A percentile compares a stretch with the other conserved stretches of the same genome.
These are phyloP conservation scores for Delonix regia DNA, from an alignment of 306 rosid species.

Conservation along the genomic window DNA sequence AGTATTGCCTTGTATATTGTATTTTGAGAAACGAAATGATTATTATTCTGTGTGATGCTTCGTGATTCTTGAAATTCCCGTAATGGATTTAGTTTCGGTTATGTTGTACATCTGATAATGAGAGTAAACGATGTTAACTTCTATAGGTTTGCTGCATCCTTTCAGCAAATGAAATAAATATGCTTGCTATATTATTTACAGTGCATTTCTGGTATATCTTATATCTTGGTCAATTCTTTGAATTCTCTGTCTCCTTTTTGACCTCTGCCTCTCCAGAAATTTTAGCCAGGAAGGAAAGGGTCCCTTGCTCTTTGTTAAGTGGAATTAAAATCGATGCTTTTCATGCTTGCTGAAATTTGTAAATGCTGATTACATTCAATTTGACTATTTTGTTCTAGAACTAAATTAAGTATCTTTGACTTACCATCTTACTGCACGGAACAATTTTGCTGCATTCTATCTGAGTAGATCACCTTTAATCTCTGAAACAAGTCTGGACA, in stretches of 20 bases:
- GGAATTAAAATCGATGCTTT: neutral
- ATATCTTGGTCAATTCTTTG: neutral
- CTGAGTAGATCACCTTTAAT: neutral
- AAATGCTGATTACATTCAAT: constrained; percentile 19
- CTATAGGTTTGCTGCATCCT: neutral
- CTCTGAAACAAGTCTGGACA: neutral
- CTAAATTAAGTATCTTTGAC: neutral
- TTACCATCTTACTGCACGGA: neutral
- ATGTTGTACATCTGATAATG: neutral
- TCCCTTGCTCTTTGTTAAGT: neutral
- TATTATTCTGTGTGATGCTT: constrained; percentile 18
- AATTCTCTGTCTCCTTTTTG: neutral
- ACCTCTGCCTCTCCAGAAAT: neutral
- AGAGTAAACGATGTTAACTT: neutral
- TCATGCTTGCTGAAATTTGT: constrained; percentile 4
- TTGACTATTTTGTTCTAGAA: constrained; percentile 8
- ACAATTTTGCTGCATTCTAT: neutral
- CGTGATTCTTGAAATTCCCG: neutral
- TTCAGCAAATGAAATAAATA: neutral
- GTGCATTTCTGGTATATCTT: neutral
- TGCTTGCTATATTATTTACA: constrained; percentile 8
- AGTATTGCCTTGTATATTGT: constrained; percentile 24
- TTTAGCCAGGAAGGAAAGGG: neutral
- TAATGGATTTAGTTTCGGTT: neutral
- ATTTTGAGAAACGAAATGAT: neutral